phyloP scores from a whole-genome alignment of 805 yeast genomes.

The Cyberlindnera galapagoensis region DNA sequence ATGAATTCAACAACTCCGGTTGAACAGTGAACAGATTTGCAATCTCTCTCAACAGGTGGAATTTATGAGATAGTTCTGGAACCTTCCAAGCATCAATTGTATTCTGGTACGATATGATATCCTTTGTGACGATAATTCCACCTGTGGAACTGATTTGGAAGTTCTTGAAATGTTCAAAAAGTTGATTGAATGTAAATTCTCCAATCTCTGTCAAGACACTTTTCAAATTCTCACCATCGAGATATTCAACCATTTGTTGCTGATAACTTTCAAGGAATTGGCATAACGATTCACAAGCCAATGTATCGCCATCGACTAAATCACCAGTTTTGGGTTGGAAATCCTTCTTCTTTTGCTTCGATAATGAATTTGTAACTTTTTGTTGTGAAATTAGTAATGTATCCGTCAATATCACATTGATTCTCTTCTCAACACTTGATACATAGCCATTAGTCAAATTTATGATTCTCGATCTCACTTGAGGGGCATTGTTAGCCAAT shows the following conservation, averaged over 20 bases:
- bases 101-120: constrained; percentile 69
- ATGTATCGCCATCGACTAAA: constrained; percentile 52
- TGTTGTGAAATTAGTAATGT: constrained; percentile 46
- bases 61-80: constrained; percentile 51
- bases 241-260: constrained; percentile 30
- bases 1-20: constrained; percentile 68
- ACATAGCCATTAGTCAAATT: constrained; percentile 56
- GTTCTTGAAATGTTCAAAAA: constrained; percentile 69
- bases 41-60: constrained; percentile 70
- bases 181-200: constrained; percentile 43
- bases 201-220: constrained; percentile 54
- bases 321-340: constrained; percentile 38
- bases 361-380: constrained; percentile 42
- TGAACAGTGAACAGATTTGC: constrained; percentile 83
- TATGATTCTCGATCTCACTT: constrained; percentile 51
- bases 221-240: constrained; percentile 42
- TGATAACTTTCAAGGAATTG: constrained; percentile 41
- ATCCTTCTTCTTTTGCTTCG: constrained; percentile 73
- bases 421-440: constrained; percentile 53
- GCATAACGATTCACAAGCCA: constrained; percentile 59
- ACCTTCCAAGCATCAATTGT: constrained; percentile 63
- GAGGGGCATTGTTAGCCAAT: constrained; percentile 54
- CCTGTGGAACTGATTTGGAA: constrained; percentile 76
- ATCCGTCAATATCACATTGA: constrained; percentile 58
- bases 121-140: constrained; percentile 76